Base-by-base conservation (phyloP, 169 alveolate genomes). In the Gregarina niphandrodes region DNA sequence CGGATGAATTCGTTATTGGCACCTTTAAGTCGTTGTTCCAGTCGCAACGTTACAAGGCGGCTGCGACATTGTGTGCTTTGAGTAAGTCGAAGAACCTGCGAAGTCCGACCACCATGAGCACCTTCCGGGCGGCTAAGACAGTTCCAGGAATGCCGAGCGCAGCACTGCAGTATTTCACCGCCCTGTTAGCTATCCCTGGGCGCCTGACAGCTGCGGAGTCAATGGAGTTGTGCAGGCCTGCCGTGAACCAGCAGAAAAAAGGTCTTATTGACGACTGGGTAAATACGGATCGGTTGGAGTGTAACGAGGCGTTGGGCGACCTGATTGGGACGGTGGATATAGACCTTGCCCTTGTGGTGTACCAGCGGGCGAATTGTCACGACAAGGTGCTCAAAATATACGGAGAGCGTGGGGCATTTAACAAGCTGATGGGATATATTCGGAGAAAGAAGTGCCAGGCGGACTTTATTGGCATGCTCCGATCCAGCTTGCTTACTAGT, bases 271-370 rank as follows among this genome's bases (percentile, higher is more conserved):
- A 84, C 61, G 79, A 80, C 48, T 87, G 96, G 96, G 68, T 95
- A 43, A 75, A 78, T 32, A 89, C 84, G 53, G 93, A 81, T 40
- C 88, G 90, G 70, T 65, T 95, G 40, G 90, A 95, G 20, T 82
- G 81, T 52, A 82, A 97, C 22, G 96, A 86, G 59, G 90, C 84
- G 55, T 72, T 91, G 16, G 97, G 95, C 7, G 98, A 91, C 57
- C 53, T 82, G 58, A 70, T 91, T 21, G 71, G 73, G 42, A 70
- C 70, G 31, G 55, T 67, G 43, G 95, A 87, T 26, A 72, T 67
- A 23, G 63, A 80, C 42, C 70, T 88, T 32, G 95, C 97, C 21
- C 70, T 87, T 28, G 65, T 75, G 56, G 75, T 89, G 21, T 82
- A 80, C 59, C 49, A 69, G 61, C 66, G 61, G 43, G 72, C 85